phyloP scores from a whole-genome alignment of 192 early-diverging fungal species.

The Coemansia sp. region DNA sequence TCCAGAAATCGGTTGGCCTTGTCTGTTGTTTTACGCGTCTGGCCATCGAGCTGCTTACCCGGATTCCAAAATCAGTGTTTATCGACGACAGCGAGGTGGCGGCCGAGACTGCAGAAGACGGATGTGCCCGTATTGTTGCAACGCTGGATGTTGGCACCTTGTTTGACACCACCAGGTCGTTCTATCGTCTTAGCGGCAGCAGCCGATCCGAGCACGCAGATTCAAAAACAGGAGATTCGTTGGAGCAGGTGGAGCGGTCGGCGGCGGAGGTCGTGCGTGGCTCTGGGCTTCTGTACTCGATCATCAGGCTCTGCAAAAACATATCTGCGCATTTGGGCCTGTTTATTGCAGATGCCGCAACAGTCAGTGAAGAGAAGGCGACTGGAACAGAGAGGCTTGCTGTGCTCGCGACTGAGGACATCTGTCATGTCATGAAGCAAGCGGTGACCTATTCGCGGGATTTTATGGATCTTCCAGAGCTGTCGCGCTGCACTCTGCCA shows the following conservation, averaged over 20 bases:
- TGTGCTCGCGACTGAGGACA: slow-evolving; percentile 32
- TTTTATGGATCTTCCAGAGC: slow-evolving; percentile 3
- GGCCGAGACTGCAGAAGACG: neutral
- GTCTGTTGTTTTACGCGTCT: slow-evolving; percentile 44
- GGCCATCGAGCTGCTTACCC: slow-evolving; percentile 46
- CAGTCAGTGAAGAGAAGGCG: neutral
- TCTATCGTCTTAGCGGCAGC: slow-evolving; percentile 29
- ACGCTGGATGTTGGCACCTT: slow-evolving; percentile 9
- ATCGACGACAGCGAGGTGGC: slow-evolving; percentile 4
- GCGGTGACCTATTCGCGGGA: slow-evolving; percentile 29
- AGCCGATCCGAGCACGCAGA: neutral
- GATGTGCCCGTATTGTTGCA: neutral
- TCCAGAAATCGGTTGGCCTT: neutral
- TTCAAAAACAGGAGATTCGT: neutral
- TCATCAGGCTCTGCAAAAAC: slow-evolving; percentile 26
- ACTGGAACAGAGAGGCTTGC: neutral
- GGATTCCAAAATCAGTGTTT: slow-evolving; percentile 42
- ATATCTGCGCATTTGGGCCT: slow-evolving; percentile 21
- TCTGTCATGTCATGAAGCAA: slow-evolving; percentile 37
- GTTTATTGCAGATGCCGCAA: neutral
- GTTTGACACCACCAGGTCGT: slow-evolving; percentile 27
- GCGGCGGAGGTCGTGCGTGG: slow-evolving; percentile 37
- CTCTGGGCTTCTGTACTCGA: slow-evolving; percentile 29
- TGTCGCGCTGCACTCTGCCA: slow-evolving; percentile 14
- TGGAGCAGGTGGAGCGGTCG: slow-evolving; percentile 20